Conservation (phyloP, 2,329 filamentous ascomycete species). For the Neonectria ditissima region DNA sequence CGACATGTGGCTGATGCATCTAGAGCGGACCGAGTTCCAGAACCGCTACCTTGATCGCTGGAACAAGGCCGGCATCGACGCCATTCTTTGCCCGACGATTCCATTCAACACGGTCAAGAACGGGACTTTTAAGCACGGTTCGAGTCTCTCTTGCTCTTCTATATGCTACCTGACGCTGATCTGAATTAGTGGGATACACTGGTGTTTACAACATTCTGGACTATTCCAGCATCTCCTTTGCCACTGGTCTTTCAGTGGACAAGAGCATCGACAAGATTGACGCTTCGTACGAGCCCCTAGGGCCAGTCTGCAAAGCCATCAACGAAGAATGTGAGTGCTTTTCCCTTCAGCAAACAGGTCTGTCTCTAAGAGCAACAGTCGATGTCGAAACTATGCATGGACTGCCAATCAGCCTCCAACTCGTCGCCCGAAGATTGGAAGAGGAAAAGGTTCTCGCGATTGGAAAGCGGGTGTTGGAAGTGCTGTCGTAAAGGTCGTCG, state of each 20-base stretch:
- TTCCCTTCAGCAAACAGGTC: accelerated
- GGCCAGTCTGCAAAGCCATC: conserved; percentile 52
- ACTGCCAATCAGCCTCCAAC: conserved; percentile 57
- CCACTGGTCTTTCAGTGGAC: conserved; percentile 56
- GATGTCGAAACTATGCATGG: conserved; percentile 55
- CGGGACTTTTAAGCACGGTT: conserved; percentile 58
- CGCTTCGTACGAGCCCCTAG: conserved; percentile 49
- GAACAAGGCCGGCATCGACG: conserved; percentile 66
- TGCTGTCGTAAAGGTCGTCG: conserved; percentile 4
- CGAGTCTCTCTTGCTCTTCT: conserved; percentile 22
- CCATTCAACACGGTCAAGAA: conserved; percentile 58
- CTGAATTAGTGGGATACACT: conserved; percentile 58
- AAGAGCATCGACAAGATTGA: conserved; percentile 51
- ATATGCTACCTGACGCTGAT: background rate
- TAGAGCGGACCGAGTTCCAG: conserved; percentile 59
- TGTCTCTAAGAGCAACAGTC: conserved; percentile 44
- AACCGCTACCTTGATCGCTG: conserved; percentile 60
- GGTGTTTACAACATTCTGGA: conserved; percentile 63
- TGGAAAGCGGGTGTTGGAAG: conserved; percentile 42
- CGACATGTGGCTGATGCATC: conserved; percentile 62
- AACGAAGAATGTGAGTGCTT: conserved; percentile 57
- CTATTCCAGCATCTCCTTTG: conserved; percentile 61
- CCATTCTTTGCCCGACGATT: conserved; percentile 69
- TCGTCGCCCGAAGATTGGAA: conserved; percentile 57
- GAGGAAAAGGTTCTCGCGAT: conserved; percentile 56